Percentiles rank a stretch among this genome's conserved stretches.
phyloP scores from a whole-genome alignment of 2,329 filamentous ascomycete species.

The Epichloe brachyelytri region DNA sequence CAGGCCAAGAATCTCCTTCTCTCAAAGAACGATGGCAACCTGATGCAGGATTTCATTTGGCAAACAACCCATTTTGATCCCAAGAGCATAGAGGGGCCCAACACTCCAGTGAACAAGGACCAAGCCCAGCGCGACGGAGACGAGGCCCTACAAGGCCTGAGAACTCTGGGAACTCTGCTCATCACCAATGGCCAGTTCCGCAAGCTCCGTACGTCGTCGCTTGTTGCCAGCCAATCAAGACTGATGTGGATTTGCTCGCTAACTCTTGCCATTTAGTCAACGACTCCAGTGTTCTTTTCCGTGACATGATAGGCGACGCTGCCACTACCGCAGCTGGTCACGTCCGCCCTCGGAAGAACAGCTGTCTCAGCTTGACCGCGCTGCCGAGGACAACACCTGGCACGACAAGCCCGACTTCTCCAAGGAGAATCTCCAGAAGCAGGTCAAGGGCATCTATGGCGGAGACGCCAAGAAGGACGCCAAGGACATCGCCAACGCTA shows the following conservation, averaged over 20 bases:
- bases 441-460: constrained; percentile 50
- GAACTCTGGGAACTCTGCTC: constrained; percentile 76
- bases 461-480: constrained; percentile 44
- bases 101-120: constrained; percentile 60
- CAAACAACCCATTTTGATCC: constrained; percentile 66
- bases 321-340: constrained; percentile 64
- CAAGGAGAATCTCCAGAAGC: constrained; percentile 54
- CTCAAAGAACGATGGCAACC: constrained; percentile 87
- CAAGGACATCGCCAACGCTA: constrained; percentile 45
- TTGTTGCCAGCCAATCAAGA: too few species aligned
- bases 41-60: constrained; percentile 96
- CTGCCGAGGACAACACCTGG: constrained; percentile 88
- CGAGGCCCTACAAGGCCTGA: constrained; percentile 69
- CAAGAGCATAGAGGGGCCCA: constrained; percentile 47
- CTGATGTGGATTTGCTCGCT: too few species aligned
- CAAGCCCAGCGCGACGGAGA: constrained; percentile 71
- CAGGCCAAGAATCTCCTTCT: constrained; percentile 76
- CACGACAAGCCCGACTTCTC: constrained; percentile 72
- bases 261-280: constrained; percentile 35
- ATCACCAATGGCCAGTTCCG: constrained; percentile 95
- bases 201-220: constrained; percentile 56
- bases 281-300: constrained; percentile 68
- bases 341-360: constrained; percentile 65
- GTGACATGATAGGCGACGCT: constrained; percentile 85
- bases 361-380: constrained; percentile 63